Percentiles rank a stretch among this genome's conserved stretches.
Conservation (phyloP, 2,329 filamentous ascomycete genomes). For the Fusarium staphyleae region DNA sequence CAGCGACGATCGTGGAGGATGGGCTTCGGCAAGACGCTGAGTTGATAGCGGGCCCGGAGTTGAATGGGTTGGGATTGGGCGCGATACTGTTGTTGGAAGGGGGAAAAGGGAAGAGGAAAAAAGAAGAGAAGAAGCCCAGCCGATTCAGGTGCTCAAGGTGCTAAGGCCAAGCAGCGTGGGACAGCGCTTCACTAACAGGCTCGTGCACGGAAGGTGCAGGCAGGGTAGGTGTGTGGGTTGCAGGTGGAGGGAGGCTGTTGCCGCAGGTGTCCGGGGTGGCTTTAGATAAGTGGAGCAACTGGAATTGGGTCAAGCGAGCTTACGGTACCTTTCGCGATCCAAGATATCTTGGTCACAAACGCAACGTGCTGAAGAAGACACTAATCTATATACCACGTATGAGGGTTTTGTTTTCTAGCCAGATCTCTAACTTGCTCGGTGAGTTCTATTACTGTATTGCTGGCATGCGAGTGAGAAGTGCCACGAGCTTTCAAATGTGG, state of each 20-base stretch:
- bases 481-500: slow-evolving; percentile 1
- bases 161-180: slow-evolving; percentile 32
- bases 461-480: neutral
- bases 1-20: slow-evolving; percentile 9
- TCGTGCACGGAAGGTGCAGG: slow-evolving; percentile 19
- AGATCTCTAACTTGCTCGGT: neutral
- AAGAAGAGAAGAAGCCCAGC: slow-evolving; percentile 36
- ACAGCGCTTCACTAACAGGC: slow-evolving; percentile 28
- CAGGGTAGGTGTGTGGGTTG: slow-evolving; percentile 10
- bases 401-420: neutral
- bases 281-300: neutral
- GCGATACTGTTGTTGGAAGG: slow-evolving; percentile 41
- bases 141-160: slow-evolving; percentile 36
- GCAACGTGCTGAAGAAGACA: no score
- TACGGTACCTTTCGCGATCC: no score
- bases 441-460: neutral
- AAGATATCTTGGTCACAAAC: no score
- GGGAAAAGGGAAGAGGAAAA: slow-evolving; percentile 40
- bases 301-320: no score
- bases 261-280: neutral
- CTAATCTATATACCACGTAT: neutral
- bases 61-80: slow-evolving; percentile 25
- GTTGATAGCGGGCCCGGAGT: slow-evolving; percentile 9
- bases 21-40: slow-evolving; percentile 16
- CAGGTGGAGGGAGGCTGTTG: neutral